Conservation (phyloP, 345 rosid genomes). For the Arabis hirsuta region DNA sequence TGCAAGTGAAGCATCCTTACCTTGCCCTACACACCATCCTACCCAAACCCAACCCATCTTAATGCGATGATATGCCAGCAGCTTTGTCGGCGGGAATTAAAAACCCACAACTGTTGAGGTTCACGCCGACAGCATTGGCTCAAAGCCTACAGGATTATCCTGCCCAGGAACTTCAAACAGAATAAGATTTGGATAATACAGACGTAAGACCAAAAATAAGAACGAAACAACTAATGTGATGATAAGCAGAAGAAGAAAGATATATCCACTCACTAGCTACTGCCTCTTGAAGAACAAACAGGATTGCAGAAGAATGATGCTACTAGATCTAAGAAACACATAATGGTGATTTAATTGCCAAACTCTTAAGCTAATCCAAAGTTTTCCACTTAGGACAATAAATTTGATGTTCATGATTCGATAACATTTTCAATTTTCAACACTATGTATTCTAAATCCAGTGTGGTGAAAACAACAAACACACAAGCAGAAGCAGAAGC, state of each 20-base stretch:
- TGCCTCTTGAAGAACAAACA: neutral
- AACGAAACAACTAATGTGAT: neutral
- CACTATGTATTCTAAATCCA: neutral
- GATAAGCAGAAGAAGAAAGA: neutral
- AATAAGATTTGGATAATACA: constrained; percentile 21
- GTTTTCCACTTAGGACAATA: neutral
- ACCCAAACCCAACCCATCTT: constrained; percentile 46
- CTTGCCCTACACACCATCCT: constrained; percentile 52
- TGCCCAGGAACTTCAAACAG: constrained; percentile 44
- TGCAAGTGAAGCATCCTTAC: constrained; percentile 37
- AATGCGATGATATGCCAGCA: constrained; percentile 38
- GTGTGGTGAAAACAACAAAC: neutral
- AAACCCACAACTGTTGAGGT: constrained; percentile 40
- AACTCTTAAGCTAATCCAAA: neutral
- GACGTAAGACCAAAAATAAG: neutral
- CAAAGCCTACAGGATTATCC: constrained; percentile 40
- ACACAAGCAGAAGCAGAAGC: neutral
- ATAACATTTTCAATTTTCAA: neutral
- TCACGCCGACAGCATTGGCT: constrained; percentile 43
- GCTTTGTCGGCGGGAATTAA: constrained; percentile 39
- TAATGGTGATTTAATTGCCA: no score
- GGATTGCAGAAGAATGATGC: neutral
- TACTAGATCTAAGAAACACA: neutral
- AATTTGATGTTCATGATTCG: neutral
- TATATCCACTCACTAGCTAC: constrained; percentile 17